These are phyloP conservation scores for Nemania serpens DNA, from an alignment of 2,329 filamentous ascomycete genomes.

Conservation along the genomic window DNA sequence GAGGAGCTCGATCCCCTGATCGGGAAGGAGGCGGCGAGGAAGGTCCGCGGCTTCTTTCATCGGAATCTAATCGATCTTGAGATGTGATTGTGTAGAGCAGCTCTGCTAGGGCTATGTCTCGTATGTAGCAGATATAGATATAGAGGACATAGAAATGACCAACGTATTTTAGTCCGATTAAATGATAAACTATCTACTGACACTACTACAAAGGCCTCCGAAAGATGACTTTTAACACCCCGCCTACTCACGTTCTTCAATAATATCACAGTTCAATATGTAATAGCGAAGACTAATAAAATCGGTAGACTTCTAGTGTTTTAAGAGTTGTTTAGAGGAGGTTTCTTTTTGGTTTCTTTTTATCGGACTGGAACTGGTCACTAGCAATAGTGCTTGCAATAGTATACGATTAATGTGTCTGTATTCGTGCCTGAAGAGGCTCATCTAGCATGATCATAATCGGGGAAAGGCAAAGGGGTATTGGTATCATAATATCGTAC, in stretches of 20 bases:
- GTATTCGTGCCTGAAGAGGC: slow-evolving; percentile 16
- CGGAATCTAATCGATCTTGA: slow-evolving; percentile 61
- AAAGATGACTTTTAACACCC: too few relatives aligned
- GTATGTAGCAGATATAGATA: neutral
- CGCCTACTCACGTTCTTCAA: too few relatives aligned
- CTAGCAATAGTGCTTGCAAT: neutral
- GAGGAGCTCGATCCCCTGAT: slow-evolving; percentile 74
- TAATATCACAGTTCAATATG: too few relatives aligned
- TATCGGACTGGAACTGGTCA: neutral
- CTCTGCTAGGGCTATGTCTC: too few relatives aligned
- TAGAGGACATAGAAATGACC: neutral
- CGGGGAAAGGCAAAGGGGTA: slow-evolving; percentile 32
- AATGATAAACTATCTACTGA: too few relatives aligned
- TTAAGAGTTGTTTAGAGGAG: too few relatives aligned
- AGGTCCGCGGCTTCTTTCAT: slow-evolving; percentile 83
- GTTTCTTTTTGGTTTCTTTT: too few relatives aligned
- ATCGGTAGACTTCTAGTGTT: too few relatives aligned
- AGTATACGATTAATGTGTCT: neutral
- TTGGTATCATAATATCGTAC: slow-evolving; percentile 41
- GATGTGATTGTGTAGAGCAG: slow-evolving; percentile 2
- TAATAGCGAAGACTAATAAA: too few relatives aligned
- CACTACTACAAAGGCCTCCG: too few relatives aligned
- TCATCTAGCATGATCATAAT: slow-evolving; percentile 8
- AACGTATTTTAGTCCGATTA: neutral
- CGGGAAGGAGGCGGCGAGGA: slow-evolving; percentile 75